Evolutionary conservation across 2,329 filamentous ascomycete species (phyloP).

Genomic region (Blastomyces parvus): DNA sequence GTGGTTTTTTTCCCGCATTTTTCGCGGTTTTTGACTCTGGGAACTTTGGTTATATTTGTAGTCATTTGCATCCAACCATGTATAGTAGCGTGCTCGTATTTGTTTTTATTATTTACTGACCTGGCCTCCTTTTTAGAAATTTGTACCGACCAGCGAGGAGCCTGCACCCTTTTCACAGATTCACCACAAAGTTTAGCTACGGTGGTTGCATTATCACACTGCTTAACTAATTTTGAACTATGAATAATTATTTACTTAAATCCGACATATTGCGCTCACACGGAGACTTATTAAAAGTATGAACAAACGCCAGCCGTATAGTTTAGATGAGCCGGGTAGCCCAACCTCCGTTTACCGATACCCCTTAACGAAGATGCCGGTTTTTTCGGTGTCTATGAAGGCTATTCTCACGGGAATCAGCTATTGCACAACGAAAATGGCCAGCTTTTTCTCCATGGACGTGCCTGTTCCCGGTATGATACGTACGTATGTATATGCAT

Average conservation of each 20-base stretch:
- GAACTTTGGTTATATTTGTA: background rate
- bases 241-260: background rate
- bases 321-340: too few relatives aligned
- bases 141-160: background rate
- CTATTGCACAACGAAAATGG: background rate
- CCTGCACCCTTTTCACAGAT: background rate
- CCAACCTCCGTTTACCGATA: too few relatives aligned
- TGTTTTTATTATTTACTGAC: background rate
- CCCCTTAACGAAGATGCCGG: too few relatives aligned
- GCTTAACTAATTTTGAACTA: background rate
- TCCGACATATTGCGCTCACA: background rate
- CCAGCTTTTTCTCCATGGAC: background rate
- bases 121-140: background rate
- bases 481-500: background rate
- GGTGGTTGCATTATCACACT: background rate
- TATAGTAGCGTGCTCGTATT: background rate
- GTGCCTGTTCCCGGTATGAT: background rate
- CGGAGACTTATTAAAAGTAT: background rate
- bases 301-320: too few relatives aligned
- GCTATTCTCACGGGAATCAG: background rate
- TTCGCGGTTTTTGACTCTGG: background rate
- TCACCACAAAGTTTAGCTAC: background rate
- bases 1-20: background rate
- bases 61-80: background rate
- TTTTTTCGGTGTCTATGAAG: background rate